phyloP scores from a whole-genome alignment of 2,329 filamentous ascomycete species.

The Blumeriella jaapii region DNA sequence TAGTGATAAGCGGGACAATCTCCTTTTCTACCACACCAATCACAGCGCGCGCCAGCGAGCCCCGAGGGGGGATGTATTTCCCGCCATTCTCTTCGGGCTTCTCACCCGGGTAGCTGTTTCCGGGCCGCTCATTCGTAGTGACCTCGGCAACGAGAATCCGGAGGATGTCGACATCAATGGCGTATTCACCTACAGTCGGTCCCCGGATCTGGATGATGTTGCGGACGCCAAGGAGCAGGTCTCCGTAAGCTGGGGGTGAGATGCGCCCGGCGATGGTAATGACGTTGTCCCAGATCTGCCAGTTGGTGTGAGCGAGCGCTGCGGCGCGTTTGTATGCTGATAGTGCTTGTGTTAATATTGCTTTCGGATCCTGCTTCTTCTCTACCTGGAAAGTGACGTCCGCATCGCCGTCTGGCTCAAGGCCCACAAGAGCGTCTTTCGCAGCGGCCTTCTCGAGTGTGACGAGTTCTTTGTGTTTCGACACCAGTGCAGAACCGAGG shows the following conservation, averaged over 20 bases:
- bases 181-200: constrained; percentile 56
- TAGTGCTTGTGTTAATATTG: constrained; percentile 61
- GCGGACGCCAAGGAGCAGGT: constrained; percentile 64
- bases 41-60: constrained; percentile 50
- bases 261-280: constrained; percentile 75
- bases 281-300: constrained; percentile 94
- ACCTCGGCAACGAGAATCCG: constrained; percentile 61
- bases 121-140: constrained; percentile 36
- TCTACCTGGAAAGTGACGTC: constrained; percentile 16
- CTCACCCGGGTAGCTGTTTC: constrained; percentile 25
- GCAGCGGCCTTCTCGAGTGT: constrained; percentile 28
- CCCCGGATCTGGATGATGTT: constrained; percentile 66
- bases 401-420: constrained; percentile 24
- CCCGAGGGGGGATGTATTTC: constrained; percentile 38
- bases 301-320: constrained; percentile 70
- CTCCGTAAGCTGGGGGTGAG: constrained; percentile 59
- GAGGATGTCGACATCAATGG: constrained; percentile 65
- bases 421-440: constrained; percentile 21
- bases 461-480: constrained; percentile 44
- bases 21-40: constrained; percentile 62
- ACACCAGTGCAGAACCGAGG: constrained; percentile 71
- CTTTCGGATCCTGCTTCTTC: constrained; percentile 25
- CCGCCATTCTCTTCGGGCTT: constrained; percentile 13
- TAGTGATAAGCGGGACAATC: constrained; percentile 75
- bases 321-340: constrained; percentile 81